A percentile compares a stretch with the other conserved stretches of the same genome.
Conservation (phyloP, 2,329 filamentous ascomycete species). For the Raffaelea deltoideospora region DNA sequence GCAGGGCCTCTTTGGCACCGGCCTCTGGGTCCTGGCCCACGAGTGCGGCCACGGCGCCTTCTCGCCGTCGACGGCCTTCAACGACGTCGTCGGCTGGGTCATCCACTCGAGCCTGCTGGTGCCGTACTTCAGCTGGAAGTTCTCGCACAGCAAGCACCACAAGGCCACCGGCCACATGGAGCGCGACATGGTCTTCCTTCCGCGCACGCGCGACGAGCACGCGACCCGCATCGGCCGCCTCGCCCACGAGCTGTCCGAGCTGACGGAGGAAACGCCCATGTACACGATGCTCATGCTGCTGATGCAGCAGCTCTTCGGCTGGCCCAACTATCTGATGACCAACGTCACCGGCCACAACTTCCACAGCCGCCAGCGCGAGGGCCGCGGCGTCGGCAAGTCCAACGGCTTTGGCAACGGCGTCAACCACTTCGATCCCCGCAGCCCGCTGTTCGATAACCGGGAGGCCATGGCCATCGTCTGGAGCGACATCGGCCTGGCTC, state of each 20-base stretch:
- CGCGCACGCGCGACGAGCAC: slow-evolving; percentile 72
- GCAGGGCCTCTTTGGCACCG: slow-evolving; percentile 87
- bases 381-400: slow-evolving; percentile 79
- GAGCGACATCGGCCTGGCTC: slow-evolving; percentile 66
- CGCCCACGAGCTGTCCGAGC: slow-evolving; percentile 69
- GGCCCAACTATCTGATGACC: slow-evolving; percentile 78
- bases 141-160: slow-evolving; percentile 98
- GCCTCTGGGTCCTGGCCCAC: slow-evolving; percentile 91
- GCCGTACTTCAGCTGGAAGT: slow-evolving; percentile 99
- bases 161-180: slow-evolving; percentile 96
- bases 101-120: slow-evolving; percentile 74
- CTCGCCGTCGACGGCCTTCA: slow-evolving; percentile 78
- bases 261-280: slow-evolving; percentile 89
- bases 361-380: slow-evolving; percentile 82
- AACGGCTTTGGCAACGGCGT: slow-evolving; percentile 72
- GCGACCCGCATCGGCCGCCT: slow-evolving; percentile 60
- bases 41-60: slow-evolving; percentile 97
- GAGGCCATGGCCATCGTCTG: slow-evolving; percentile 77
- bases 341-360: slow-evolving; percentile 95
- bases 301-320: slow-evolving; percentile 77
- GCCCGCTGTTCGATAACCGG: slow-evolving; percentile 81
- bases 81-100: slow-evolving; percentile 85
- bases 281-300: slow-evolving; percentile 61
- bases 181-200: slow-evolving; percentile 98
- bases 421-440: slow-evolving; percentile 86